Evolutionary conservation across 139 green algal species (phyloP).

Genomic region (Coelastrella sp.): DNA sequence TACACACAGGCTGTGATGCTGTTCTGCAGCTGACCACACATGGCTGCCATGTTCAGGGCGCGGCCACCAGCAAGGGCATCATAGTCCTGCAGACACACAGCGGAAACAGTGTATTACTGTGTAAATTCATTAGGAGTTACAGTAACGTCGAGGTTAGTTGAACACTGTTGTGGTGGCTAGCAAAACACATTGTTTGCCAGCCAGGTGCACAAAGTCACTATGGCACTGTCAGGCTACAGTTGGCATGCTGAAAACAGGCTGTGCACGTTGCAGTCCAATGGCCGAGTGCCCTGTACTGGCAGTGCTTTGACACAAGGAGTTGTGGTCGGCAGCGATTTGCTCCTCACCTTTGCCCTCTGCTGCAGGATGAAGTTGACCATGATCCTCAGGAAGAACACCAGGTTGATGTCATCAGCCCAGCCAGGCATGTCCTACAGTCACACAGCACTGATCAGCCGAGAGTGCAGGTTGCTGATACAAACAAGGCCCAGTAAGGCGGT

Average conservation of each 20-base stretch:
- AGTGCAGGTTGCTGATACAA: too few species aligned
- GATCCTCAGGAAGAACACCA: constrained; percentile 22
- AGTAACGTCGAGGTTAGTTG: too few species aligned
- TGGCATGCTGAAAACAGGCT: not conserved
- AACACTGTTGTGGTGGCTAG: too few species aligned
- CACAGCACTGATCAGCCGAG: not conserved
- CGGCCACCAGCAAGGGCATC: constrained; percentile 8
- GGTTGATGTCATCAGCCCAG: constrained; percentile 49
- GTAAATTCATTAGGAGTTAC: too few species aligned
- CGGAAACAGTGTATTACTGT: too few species aligned
- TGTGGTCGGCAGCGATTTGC: too few species aligned
- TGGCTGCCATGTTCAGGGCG: not conserved
- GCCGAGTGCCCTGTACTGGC: too few species aligned
- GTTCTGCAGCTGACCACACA: constrained; percentile 43
- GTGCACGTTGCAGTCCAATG: not conserved
- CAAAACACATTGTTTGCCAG: too few species aligned
- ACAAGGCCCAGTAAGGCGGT: too few species aligned
- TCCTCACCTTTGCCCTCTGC: constrained; percentile 13
- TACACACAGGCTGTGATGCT: constrained; percentile 46
- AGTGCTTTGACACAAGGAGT: too few species aligned
- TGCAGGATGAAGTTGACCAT: constrained; percentile 1
- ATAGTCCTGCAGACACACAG: constrained; percentile 1
- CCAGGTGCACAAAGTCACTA: too few species aligned
- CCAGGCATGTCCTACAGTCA: constrained; percentile 48
- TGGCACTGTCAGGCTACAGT: too few species aligned